Percentiles rank a stretch among this genome's conserved stretches.
phyloP scores from a whole-genome alignment of 768 basidiomycete species.

The Termitomyces sp. region DNA sequence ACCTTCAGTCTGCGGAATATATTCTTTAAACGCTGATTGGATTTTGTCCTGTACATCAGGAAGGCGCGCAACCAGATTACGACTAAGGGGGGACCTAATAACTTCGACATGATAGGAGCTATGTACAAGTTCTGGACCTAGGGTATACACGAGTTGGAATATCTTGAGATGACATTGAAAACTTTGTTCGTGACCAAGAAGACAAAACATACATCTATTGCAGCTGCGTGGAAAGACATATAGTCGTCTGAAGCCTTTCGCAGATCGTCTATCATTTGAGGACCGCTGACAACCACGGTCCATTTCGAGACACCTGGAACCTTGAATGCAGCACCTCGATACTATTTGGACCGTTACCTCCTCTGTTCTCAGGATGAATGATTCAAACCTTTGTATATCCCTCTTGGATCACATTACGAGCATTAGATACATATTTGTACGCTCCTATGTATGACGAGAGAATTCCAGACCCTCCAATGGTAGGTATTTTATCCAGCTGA shows the following conservation, averaged over 20 bases:
- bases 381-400: conserved; percentile 31
- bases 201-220: conserved; percentile 19
- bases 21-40: conserved; percentile 29
- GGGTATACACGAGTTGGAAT: conserved; percentile 29
- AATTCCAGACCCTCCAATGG: conserved; percentile 25
- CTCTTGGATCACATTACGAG: conserved; percentile 20
- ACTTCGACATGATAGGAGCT: conserved; percentile 26
- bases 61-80: conserved; percentile 31
- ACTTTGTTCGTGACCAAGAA: no score
- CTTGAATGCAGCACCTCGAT: conserved; percentile 27
- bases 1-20: conserved; percentile 27
- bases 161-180: conserved; percentile 19
- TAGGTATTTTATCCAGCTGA: conserved; percentile 21
- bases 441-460: conserved; percentile 27
- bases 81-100: conserved; percentile 26
- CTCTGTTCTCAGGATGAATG: no score
- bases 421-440: conserved; percentile 17
- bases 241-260: conserved; percentile 28
- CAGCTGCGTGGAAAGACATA: conserved; percentile 23
- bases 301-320: conserved; percentile 37
- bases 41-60: conserved; percentile 42
- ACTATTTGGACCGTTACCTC: no score
- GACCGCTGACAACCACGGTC: conserved; percentile 37
- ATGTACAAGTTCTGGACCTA: conserved; percentile 24
- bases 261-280: conserved; percentile 44